Evolutionary conservation across 2,329 filamentous ascomycete genomes (phyloP).

Genomic region (Fusarium chlamydosporum): DNA sequence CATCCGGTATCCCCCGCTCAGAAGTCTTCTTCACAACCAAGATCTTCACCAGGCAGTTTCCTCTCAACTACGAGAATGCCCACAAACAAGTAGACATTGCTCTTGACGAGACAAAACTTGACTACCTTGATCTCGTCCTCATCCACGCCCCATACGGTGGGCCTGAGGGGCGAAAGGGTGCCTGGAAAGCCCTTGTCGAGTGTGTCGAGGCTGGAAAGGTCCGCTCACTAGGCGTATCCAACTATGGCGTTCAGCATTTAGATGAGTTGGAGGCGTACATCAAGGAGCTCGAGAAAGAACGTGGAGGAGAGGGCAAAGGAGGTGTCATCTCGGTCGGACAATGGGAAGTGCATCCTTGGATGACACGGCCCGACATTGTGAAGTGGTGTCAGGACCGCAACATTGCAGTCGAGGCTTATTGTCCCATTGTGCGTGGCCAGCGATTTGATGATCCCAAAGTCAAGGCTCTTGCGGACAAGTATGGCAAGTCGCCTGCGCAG

Average conservation of each 20-base stretch:
- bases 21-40: constrained; percentile 71
- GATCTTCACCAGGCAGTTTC: constrained; percentile 59
- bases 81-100: constrained; percentile 75
- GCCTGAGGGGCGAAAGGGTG: constrained; percentile 67
- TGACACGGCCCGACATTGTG: constrained; percentile 82
- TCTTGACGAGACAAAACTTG: constrained; percentile 72
- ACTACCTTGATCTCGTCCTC: constrained; percentile 77
- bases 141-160: constrained; percentile 74
- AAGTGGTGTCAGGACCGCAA: constrained; percentile 78
- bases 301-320: constrained; percentile 72
- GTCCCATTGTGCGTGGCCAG: constrained; percentile 74
- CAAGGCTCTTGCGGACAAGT: constrained; percentile 75
- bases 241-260: constrained; percentile 75
- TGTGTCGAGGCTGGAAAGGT: constrained; percentile 73
- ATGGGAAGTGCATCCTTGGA: constrained; percentile 92
- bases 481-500: constrained; percentile 81
- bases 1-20: constrained; percentile 60
- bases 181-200: constrained; percentile 75
- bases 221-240: constrained; percentile 73
- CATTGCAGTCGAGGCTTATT: constrained; percentile 75
- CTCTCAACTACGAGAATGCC: constrained; percentile 71
- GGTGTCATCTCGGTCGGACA: constrained; percentile 87
- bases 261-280: constrained; percentile 72
- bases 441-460: constrained; percentile 78
- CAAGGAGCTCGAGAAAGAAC: constrained; percentile 71